Conservation (phyloP, 2,329 filamentous ascomycete genomes). For the Fusarium zealandicum region DNA sequence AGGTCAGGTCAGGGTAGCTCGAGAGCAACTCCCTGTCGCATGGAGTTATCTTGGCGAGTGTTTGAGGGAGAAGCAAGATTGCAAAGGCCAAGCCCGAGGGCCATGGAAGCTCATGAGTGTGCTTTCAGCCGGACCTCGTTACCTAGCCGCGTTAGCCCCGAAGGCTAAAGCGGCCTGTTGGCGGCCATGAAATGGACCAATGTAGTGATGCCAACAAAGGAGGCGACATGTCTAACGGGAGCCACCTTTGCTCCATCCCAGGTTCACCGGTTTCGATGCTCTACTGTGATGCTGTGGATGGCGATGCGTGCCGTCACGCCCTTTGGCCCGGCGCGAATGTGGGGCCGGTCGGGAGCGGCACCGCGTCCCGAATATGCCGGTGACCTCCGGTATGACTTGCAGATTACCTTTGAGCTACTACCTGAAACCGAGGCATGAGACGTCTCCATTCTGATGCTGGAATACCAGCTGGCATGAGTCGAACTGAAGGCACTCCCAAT, state of each 20-base stretch:
- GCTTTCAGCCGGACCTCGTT: conserved; percentile 4
- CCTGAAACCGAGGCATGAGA: not conserved
- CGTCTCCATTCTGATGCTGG: no score
- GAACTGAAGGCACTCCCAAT: no score
- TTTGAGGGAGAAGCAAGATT: conserved; percentile 19
- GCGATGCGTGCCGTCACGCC: conserved; percentile 3
- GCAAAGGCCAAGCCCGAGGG: conserved; percentile 16
- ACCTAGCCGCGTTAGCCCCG: conserved; percentile 23
- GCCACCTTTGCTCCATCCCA: conserved; percentile 15
- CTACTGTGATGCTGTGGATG: not conserved
- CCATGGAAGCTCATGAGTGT: conserved; percentile 9
- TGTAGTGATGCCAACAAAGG: conserved; percentile 22
- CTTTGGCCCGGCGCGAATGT: conserved; percentile 16
- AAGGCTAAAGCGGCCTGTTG: conserved; percentile 29
- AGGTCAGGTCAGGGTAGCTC: conserved; percentile 12
- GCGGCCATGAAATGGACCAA: conserved; percentile 22
- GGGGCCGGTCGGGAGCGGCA: conserved; percentile 24
- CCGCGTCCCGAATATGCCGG: not conserved
- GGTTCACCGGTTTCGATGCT: conserved; percentile 12
- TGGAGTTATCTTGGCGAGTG: conserved; percentile 3
- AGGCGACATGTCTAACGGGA: conserved; percentile 9
- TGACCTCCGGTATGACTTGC: conserved; percentile 2
- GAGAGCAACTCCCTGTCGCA: conserved; percentile 11
- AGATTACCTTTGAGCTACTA: not conserved
- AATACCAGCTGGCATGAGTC: no score